phyloP scores from a whole-genome alignment of 805 yeast genomes.

The Clavispora asparagi region DNA sequence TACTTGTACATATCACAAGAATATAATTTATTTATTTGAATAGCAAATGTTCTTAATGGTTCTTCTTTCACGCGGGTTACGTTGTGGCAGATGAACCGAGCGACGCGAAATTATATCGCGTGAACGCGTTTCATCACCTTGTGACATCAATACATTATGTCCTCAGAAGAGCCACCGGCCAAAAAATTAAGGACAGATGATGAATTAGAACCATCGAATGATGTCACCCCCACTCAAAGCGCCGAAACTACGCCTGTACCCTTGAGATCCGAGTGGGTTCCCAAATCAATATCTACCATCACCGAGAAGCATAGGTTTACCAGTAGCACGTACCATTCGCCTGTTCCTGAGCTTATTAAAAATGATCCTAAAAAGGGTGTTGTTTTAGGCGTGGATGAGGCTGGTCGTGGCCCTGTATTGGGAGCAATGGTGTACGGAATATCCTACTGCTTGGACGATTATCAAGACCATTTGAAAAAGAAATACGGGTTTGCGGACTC shows the following conservation, averaged over 20 bases:
- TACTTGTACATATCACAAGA: too few relatives aligned
- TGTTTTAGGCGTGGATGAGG: conserved; percentile 92
- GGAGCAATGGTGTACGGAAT: conserved; percentile 98
- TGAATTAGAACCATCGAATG: neutral
- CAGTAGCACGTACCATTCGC: conserved; percentile 47
- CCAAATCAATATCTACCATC: conserved; percentile 28
- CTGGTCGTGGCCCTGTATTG: conserved; percentile 96
- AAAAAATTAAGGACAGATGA: neutral
- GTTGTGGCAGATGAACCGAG: neutral
- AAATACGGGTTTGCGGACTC: conserved; percentile 89
- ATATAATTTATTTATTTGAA: too few relatives aligned
- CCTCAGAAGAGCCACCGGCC: neutral
- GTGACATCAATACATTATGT: neutral
- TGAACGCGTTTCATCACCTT: neutral
- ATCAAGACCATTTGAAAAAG: conserved; percentile 41
- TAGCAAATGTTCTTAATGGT: too few relatives aligned
- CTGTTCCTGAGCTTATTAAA: conserved; percentile 39
- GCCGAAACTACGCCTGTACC: neutral
- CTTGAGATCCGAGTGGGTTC: conserved; percentile 23
- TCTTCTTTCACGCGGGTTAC: too few relatives aligned
- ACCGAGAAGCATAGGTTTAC: conserved; percentile 22
- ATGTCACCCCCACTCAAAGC: neutral
- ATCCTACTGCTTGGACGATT: conserved; percentile 63
- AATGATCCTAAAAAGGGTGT: conserved; percentile 34
- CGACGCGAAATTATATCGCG: neutral